Evolutionary conservation across 1,139 yeast genomes (phyloP).

Genomic region (Sporopachydermia cereana): DNA sequence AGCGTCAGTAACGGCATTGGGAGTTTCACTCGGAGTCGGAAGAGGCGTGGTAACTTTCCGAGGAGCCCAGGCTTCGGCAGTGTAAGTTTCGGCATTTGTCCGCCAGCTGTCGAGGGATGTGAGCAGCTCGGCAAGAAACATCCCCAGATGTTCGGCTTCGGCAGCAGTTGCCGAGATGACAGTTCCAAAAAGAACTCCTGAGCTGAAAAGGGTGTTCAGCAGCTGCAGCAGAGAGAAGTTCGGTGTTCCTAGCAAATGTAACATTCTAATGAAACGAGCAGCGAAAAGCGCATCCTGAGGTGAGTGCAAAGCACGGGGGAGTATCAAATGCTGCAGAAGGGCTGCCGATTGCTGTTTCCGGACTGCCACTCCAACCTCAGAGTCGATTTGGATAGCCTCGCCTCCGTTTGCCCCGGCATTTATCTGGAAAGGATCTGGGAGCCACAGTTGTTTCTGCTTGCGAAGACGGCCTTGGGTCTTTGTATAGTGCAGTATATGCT

Average conservation of each 20-base stretch:
- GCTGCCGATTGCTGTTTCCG: slow-evolving; percentile 21
- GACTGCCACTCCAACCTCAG: slow-evolving; percentile 17
- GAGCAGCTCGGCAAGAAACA: slow-evolving; percentile 53
- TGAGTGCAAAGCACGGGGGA: slow-evolving; percentile 72
- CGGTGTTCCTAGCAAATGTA: slow-evolving; percentile 33
- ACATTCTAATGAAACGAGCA: slow-evolving; percentile 44
- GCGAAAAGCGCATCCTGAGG: slow-evolving; percentile 75
- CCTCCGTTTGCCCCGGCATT: slow-evolving; percentile 11
- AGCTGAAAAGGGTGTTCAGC: slow-evolving; percentile 39
- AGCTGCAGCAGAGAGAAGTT: slow-evolving; percentile 35
- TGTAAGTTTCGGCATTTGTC: slow-evolving; percentile 19
- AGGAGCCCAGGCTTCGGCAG: slow-evolving; percentile 22
- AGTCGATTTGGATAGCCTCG: slow-evolving; percentile 8
- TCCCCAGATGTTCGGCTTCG: slow-evolving; percentile 77
- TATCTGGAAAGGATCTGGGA: slow-evolving; percentile 16
- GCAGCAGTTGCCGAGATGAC: slow-evolving; percentile 60
- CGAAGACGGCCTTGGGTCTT: slow-evolving; percentile 21
- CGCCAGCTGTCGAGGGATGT: slow-evolving; percentile 36
- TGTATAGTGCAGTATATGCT: slow-evolving; percentile 25
- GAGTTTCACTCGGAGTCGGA: neutral
- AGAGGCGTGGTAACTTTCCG: neutral
- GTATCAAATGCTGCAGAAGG: slow-evolving; percentile 51
- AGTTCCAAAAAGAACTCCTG: slow-evolving; percentile 43
- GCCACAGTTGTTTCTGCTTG: slow-evolving; percentile 25
- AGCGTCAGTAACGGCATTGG: slow-evolving; percentile 17